phyloP scores from a whole-genome alignment of 2,329 filamentous ascomycete genomes.

The Colletotrichum scovillei region DNA sequence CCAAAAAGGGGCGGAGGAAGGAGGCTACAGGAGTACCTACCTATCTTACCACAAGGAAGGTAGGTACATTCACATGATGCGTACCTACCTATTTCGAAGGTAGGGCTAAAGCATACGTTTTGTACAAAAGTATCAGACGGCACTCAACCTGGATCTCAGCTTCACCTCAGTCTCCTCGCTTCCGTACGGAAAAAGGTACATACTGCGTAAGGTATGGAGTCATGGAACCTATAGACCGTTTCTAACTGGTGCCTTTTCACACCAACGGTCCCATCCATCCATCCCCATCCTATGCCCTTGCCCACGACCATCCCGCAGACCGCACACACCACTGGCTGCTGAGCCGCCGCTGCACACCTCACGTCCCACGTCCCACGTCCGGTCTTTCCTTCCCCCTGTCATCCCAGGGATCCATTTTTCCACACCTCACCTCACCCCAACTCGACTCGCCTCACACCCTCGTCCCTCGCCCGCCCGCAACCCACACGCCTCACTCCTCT shows the following conservation, averaged over 20 bases:
- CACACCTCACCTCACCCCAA: neutral
- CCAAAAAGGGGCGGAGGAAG: neutral
- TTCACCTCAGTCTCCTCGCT: neutral
- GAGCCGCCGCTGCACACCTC: slow-evolving; percentile 26
- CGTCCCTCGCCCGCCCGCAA: neutral
- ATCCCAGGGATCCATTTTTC: neutral
- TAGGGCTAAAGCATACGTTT: neutral
- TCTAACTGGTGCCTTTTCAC: neutral
- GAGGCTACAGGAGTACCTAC: neutral
- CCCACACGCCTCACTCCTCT: slow-evolving; percentile 21
- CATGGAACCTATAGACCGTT: neutral
- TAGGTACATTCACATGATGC: neutral
- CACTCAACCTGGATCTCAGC: too few relatives aligned
- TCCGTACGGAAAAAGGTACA: neutral
- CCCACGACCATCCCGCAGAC: neutral
- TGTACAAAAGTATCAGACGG: neutral
- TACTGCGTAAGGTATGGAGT: too few relatives aligned
- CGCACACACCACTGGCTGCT: slow-evolving; percentile 23
- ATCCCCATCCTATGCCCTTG: neutral
- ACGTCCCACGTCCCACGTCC: slow-evolving; percentile 4
- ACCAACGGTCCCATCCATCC: neutral
- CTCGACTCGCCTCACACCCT: neutral
- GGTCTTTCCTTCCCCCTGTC: neutral
- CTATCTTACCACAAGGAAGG: neutral
- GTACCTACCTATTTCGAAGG: neutral